Conservation (phyloP, 202 grass and related monocot species). For the Setaria italica region DNA sequence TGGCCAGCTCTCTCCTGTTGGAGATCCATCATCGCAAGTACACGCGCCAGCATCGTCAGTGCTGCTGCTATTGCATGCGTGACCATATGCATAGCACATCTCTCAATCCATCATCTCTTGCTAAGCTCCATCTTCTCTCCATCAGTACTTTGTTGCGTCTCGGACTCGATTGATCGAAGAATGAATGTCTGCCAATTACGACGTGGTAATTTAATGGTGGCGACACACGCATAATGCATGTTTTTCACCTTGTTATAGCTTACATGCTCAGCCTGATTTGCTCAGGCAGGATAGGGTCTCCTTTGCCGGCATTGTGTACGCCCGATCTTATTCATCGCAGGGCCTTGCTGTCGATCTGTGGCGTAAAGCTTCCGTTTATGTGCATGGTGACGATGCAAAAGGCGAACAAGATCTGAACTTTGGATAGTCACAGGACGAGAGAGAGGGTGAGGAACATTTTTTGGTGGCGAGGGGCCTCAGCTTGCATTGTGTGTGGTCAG, state of each 20-base stretch:
- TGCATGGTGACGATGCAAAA: constrained; percentile 38
- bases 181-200: constrained; percentile 39
- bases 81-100: too few relatives aligned
- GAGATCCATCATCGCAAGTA: too few relatives aligned
- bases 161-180: not conserved
- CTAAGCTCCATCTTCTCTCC: too few relatives aligned
- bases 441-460: not conserved
- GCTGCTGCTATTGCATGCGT: too few relatives aligned
- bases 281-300: constrained; percentile 21
- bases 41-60: too few relatives aligned
- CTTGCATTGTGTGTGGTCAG: constrained; percentile 35
- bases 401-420: constrained; percentile 34
- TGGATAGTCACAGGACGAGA: not conserved
- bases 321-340: not conserved
- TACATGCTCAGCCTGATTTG: constrained; percentile 37
- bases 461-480: not conserved
- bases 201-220: not conserved
- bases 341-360: not conserved
- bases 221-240: not conserved
- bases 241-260: not conserved
- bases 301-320: not conserved
- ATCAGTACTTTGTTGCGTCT: not conserved
- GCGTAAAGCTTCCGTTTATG: not conserved
- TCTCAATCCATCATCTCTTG: too few relatives aligned
- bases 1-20: too few relatives aligned